A percentile compares a stretch with the other conserved stretches of the same genome.
phyloP scores from a whole-genome alignment of 1,284 basidiomycete species.

The Anthracocystis walkeri region DNA sequence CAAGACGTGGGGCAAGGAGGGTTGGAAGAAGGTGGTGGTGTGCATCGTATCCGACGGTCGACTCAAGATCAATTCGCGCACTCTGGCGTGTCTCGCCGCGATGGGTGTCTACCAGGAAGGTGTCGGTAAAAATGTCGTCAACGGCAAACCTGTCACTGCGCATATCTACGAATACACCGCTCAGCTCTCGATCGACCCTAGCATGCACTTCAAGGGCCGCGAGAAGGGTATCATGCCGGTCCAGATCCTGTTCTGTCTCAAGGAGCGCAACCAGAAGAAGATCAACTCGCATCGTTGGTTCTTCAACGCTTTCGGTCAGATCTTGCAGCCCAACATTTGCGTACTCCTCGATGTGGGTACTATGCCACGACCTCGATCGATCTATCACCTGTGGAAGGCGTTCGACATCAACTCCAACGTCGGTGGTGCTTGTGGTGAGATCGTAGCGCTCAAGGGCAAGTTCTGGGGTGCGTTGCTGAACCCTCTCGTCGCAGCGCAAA shows the following conservation, averaged over 20 bases:
- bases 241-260: conserved; percentile 84
- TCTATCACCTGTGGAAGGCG: conserved; percentile 96
- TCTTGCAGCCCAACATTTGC: conserved; percentile 82
- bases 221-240: conserved; percentile 83
- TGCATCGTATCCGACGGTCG: conserved; percentile 91
- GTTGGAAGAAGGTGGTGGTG: conserved; percentile 85
- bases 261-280: conserved; percentile 70
- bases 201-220: conserved; percentile 83
- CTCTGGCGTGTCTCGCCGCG: conserved; percentile 85
- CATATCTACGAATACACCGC: conserved; percentile 83
- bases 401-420: conserved; percentile 96
- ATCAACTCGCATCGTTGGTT: conserved; percentile 84
- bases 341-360: conserved; percentile 95
- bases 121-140: conserved; percentile 89
- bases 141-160: conserved; percentile 84
- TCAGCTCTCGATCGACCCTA: conserved; percentile 82
- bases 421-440: conserved; percentile 96
- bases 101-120: conserved; percentile 92
- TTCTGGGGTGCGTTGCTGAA: conserved; percentile 74
- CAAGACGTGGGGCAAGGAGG: conserved; percentile 94
- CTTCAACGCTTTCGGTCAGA: conserved; percentile 70
- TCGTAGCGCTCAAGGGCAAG: conserved; percentile 89
- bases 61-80: conserved; percentile 89
- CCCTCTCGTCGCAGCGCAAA: conserved; percentile 77
- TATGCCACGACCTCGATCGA: conserved; percentile 75